phyloP scores from a whole-genome alignment of 2,329 filamentous ascomycete genomes.

The Pseudopithomyces chartarum region DNA sequence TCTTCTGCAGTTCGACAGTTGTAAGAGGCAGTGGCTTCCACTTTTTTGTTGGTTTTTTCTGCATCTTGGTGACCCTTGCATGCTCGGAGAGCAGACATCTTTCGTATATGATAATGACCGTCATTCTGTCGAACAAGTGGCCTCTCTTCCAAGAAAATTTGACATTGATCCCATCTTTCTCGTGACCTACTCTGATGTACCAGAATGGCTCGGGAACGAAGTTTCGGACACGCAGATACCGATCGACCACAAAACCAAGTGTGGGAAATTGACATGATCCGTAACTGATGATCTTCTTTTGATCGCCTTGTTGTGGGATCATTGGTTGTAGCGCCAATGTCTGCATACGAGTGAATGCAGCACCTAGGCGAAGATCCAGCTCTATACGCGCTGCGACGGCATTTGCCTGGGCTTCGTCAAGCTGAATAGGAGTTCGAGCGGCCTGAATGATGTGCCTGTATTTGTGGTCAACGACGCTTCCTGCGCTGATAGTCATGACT shows the following conservation, averaged over 20 bases:
- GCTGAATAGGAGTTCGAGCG: slow-evolving; percentile 73
- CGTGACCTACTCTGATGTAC: slow-evolving; percentile 84
- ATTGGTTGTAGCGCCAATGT: slow-evolving; percentile 77
- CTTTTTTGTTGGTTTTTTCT: slow-evolving; percentile 89
- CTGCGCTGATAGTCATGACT: slow-evolving; percentile 39
- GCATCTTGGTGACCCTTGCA: slow-evolving; percentile 82
- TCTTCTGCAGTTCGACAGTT: slow-evolving; percentile 95
- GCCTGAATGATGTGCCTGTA: slow-evolving; percentile 82
- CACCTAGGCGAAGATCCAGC: slow-evolving; percentile 87
- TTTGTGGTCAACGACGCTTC: slow-evolving; percentile 8
- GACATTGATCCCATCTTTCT: slow-evolving; percentile 76
- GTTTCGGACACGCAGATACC: slow-evolving; percentile 91
- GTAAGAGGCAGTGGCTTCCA: slow-evolving; percentile 93
- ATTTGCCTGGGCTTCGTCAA: slow-evolving; percentile 85
- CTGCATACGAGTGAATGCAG: slow-evolving; percentile 87
- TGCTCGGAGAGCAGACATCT: slow-evolving; percentile 76
- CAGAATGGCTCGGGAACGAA: slow-evolving; percentile 94
- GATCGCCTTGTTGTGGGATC: slow-evolving; percentile 65
- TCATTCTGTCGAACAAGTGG: slow-evolving; percentile 85
- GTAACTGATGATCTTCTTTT: slow-evolving; percentile 74
- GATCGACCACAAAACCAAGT: slow-evolving; percentile 93
- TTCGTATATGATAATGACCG: slow-evolving; percentile 82
- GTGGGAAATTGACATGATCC: slow-evolving; percentile 98
- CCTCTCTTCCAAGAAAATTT: slow-evolving; percentile 83
- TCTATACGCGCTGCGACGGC: slow-evolving; percentile 90